Conservation (phyloP, 306 rosid species). For the Lithocarpus polystachyus region DNA sequence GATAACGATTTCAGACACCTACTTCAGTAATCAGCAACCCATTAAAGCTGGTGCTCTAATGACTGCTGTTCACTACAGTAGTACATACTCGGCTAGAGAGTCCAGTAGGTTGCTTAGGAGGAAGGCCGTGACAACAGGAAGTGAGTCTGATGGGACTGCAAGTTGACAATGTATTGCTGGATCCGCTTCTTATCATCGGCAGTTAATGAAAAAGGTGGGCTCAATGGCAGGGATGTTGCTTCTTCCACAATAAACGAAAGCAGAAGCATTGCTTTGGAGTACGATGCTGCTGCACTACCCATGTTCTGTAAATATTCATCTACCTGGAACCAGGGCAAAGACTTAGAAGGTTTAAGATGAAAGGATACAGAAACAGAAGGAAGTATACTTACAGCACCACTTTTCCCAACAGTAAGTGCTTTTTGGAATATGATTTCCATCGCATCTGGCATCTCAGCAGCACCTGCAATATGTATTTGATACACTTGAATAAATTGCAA, state of each 20-base stretch:
- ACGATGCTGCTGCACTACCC: conserved; percentile 52
- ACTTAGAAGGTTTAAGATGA: conserved; percentile 3
- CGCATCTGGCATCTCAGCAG: conserved; percentile 79
- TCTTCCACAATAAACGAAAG: conserved; percentile 74
- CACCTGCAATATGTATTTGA: conserved; percentile 25
- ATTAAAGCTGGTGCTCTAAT: conserved; percentile 5
- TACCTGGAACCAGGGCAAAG: conserved; percentile 43
- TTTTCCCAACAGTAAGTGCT: conserved; percentile 51
- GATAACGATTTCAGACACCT: background rate
- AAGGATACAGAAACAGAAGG: background rate
- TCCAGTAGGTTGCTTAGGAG: conserved; percentile 23
- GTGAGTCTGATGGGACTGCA: conserved; percentile 49
- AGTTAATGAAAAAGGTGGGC: conserved; percentile 65
- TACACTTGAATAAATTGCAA: background rate
- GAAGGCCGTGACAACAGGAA: conserved; percentile 38
- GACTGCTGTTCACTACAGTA: conserved; percentile 34
- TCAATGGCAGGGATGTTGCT: conserved; percentile 69
- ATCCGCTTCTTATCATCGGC: conserved; percentile 57
- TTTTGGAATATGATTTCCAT: conserved; percentile 63
- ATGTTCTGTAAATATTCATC: conserved; percentile 70
- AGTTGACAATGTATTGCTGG: conserved; percentile 48
- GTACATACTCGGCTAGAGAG: conserved; percentile 36
- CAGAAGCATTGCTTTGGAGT: conserved; percentile 79
- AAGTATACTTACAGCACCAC: conserved; percentile 67
- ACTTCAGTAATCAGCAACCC: conserved; percentile 18